Base-by-base conservation (phyloP, 352 stramenopile species). In the Halophytophthora batemanensis region DNA sequence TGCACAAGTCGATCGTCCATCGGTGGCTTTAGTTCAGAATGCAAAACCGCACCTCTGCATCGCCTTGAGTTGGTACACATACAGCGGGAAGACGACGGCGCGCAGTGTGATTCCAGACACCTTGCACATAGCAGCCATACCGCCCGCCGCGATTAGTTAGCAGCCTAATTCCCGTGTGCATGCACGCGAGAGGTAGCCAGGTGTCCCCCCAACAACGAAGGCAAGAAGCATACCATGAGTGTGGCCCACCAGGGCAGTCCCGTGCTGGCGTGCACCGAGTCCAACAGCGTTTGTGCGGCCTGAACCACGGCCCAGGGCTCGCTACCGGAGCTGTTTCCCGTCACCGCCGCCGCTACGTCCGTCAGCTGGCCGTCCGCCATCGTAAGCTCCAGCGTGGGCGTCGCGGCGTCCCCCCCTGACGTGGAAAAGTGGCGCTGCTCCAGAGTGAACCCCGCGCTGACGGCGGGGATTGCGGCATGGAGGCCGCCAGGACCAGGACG, bases 211-310 rank as follows among this genome's bases (percentile, higher is more conserved):
- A n/a, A n/a, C n/a, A n/a, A n/a, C n/a, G n/a, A n/a, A n/a, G n/a
- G n/a, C n/a, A n/a, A n/a, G n/a, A n/a, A n/a, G n/a, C n/a, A 2
- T 49, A 87, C 78, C 47, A 72, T 52, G 15, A 91, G 64, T 25
- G 78, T 87, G 7, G 81, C 74, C 81, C 81, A 91, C 81, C 81
- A 91, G 1, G 81, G 81, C 56, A 91, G 53, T 2, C 81, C 81
- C 19, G 76, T 87, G 17, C 72, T 76, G 40, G 47, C 65, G 65
- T 91, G 81, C 21, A 91, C 65, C 14, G 61, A 53, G 38, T 91
- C 81, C 21, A 91, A 67, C 39, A 71, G 42, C 17, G 67, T 59
- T 45, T 91, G 81, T 38, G 85, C 73, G 21, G 54, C 70, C 42
- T 89, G 74, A 12, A 91, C 77, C 11, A 89, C 37, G 14, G 49